Base-by-base conservation (phyloP, 345 rosid species). In the Euphorbia lathyris region DNA sequence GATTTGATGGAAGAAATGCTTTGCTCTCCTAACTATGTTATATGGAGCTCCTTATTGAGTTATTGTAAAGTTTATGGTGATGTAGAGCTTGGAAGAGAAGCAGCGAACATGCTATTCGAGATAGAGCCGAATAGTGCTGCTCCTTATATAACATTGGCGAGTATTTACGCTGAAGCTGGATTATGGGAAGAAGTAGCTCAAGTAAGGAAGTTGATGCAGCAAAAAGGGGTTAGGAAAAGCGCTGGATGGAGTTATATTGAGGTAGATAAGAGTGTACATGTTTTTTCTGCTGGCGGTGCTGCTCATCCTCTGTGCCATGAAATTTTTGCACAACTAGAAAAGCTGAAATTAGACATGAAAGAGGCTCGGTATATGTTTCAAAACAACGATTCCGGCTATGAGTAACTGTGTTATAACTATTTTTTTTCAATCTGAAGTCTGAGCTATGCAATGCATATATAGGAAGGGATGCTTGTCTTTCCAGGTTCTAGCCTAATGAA, bases 181-280 rank as follows among this genome's bases (percentile, higher is more conserved):
- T 48, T 71, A 38, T 75, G 79, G 71, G 58, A 48, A 40, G 79
- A 67, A 63, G 73, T 59, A 62, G 63, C 64, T 16, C 70, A 67
- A 65, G 25, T 68, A 34, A 59, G 66, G 66, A 76, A 70, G 30
- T 57, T 69, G 75, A 76, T 80, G 66, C 71, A 68, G 30, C 67
- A 67, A 9, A 71, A 52, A 9, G 61, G 70, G 38, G 9, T 62
- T 40, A 77, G 68, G 70, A 81, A 69, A 65, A 30, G 20, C 59
- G 66, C 70, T 4, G 84, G 72, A 43, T 66, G 63, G 64, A 78
- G 82, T 34, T 75, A 66, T 71, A 45, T 72, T 61, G 77, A 68
- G 70, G 70, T 72, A 3, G 73, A 79, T 4, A 51, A 68, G 17
- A 50, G 30, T 51, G 47, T 70, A 48, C 67, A 62, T 66, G 63